These are phyloP conservation scores for Aspergillus ustus DNA, from an alignment of 2,329 filamentous ascomycete species.

Conservation along the genomic window DNA sequence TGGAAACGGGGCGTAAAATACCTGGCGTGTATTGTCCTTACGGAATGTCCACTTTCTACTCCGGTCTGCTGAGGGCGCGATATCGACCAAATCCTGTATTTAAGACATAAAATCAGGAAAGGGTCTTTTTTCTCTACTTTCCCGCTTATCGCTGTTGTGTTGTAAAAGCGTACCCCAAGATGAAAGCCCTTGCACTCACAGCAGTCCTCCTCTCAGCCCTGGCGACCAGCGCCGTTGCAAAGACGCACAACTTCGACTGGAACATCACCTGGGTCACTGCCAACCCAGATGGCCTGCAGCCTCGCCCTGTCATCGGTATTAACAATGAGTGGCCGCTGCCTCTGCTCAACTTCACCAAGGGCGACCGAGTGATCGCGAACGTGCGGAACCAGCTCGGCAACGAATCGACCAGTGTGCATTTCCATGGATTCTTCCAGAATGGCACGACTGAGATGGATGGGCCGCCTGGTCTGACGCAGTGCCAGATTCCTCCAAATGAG, in stretches of 20 bases:
- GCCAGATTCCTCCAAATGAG: constrained; percentile 65
- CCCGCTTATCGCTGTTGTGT: not conserved
- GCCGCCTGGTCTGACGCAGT: constrained; percentile 69
- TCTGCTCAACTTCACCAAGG: constrained; percentile 72
- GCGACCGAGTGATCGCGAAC: constrained; percentile 72
- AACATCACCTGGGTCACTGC: constrained; percentile 60
- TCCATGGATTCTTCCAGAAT: constrained; percentile 78
- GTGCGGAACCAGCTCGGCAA: constrained; percentile 70
- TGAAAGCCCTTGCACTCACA: not conserved
- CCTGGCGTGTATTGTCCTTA: no score
- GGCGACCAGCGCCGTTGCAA: not conserved
- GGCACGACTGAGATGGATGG: constrained; percentile 78
- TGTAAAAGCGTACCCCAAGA: not conserved
- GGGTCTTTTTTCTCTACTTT: not conserved
- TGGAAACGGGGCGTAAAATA: no score
- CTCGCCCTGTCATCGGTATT: constrained; percentile 67
- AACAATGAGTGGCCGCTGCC: constrained; percentile 78
- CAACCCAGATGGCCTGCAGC: constrained; percentile 58
- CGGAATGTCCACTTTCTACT: no score
- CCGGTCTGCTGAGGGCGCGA: no score
- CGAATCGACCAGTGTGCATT: constrained; percentile 70
- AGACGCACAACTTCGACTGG: constrained; percentile 52
- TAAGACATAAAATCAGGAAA: no score
- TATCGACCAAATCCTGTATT: no score
- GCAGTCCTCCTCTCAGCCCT: not conserved